Conservation (phyloP, 352 stramenopile species). For the Phytophthora foliorum region DNA sequence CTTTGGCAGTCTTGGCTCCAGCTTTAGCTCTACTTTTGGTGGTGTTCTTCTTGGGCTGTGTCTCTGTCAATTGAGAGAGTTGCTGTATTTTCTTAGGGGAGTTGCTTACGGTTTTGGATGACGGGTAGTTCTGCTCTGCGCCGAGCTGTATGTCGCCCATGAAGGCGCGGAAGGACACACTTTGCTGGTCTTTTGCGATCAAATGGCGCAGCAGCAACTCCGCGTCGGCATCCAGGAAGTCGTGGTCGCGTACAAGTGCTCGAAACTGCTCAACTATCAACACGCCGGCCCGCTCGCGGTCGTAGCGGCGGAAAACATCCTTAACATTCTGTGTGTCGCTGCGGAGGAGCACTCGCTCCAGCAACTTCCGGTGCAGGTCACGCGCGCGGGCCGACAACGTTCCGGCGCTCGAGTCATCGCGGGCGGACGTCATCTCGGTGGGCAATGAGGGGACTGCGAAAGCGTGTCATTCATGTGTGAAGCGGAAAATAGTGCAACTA, state of each 20-base stretch:
- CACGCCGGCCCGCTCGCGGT: constrained; percentile 56
- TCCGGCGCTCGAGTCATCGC: not conserved
- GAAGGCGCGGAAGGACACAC: constrained; percentile 68
- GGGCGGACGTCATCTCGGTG: constrained; percentile 22
- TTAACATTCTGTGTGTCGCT: constrained; percentile 69
- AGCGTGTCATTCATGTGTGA: constrained; percentile 3
- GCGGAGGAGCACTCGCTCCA: constrained; percentile 65
- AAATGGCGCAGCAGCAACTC: constrained; percentile 64
- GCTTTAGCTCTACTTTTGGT: constrained; percentile 22
- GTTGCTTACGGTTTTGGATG: constrained; percentile 11
- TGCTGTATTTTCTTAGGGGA: constrained; percentile 53
- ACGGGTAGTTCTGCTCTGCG: constrained; percentile 50
- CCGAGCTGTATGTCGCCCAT: constrained; percentile 49
- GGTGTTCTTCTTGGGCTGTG: constrained; percentile 31
- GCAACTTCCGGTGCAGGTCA: constrained; percentile 65
- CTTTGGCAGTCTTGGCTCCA: constrained; percentile 11
- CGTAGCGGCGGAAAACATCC: constrained; percentile 75
- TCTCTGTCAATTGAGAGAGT: constrained; percentile 33
- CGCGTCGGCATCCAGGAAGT: constrained; percentile 58
- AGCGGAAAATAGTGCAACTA: constrained; percentile 25
- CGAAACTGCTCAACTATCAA: constrained; percentile 58
- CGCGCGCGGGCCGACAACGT: constrained; percentile 24
- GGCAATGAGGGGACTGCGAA: not conserved
- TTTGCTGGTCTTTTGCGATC: constrained; percentile 42
- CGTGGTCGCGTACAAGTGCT: constrained; percentile 60